These are phyloP conservation scores for Mrakia blollopis DNA, from an alignment of 768 basidiomycete species.

Conservation along the genomic window DNA sequence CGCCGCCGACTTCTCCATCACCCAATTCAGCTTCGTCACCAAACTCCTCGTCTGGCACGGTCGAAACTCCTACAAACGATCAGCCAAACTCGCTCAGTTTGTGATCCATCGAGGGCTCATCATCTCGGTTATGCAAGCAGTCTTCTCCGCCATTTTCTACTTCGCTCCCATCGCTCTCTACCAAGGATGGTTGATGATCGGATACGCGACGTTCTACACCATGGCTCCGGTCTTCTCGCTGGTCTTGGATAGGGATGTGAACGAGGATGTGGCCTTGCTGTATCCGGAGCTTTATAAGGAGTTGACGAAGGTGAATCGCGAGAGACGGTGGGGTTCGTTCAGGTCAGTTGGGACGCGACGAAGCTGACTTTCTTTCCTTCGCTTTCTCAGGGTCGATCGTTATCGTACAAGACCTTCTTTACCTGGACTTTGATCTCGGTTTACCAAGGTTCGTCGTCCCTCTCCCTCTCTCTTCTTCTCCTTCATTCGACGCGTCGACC, in stretches of 20 bases:
- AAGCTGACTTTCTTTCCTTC: not conserved
- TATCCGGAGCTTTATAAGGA: slow-evolving; percentile 99
- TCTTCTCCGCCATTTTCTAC: slow-evolving; percentile 87
- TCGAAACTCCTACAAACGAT: slow-evolving; percentile 95
- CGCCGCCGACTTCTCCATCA: slow-evolving; percentile 98
- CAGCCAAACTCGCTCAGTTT: slow-evolving; percentile 95
- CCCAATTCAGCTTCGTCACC: slow-evolving; percentile 90
- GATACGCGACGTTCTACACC: slow-evolving; percentile 92
- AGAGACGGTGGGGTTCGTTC: not conserved
- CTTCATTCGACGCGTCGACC: not conserved
- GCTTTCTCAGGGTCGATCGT: slow-evolving; percentile 66
- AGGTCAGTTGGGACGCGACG: too few species aligned
- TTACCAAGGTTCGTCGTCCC: slow-evolving; percentile 69
- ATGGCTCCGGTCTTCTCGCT: slow-evolving; percentile 99
- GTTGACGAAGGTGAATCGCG: slow-evolving; percentile 70
- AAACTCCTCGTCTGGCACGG: slow-evolving; percentile 98
- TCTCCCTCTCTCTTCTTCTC: not conserved
- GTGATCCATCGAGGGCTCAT: slow-evolving; percentile 82
- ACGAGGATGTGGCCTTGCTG: slow-evolving; percentile 84
- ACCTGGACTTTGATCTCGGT: slow-evolving; percentile 95
- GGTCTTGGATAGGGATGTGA: slow-evolving; percentile 91
- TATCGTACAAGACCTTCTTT: slow-evolving; percentile 98
- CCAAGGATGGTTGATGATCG: slow-evolving; percentile 96
- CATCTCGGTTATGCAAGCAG: slow-evolving; percentile 78
- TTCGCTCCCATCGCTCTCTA: slow-evolving; percentile 95